Percentiles rank a stretch among this genome's conserved stretches.
phyloP scores from a whole-genome alignment of 352 stramenopile species.

The Globisporangium canariense region DNA sequence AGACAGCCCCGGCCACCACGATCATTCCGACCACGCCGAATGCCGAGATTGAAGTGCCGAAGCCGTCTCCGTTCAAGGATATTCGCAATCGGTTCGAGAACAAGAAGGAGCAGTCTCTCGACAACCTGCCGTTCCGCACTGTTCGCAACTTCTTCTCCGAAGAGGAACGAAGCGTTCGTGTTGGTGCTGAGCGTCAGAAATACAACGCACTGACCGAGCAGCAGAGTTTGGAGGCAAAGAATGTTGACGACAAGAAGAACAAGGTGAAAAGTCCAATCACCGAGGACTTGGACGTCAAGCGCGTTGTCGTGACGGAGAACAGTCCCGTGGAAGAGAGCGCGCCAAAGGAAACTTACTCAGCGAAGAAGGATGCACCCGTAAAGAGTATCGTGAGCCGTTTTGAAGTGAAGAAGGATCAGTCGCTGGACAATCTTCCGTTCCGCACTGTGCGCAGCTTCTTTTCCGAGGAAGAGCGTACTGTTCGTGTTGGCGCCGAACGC shows the following conservation, averaged over 20 bases:
- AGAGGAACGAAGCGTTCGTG: slow-evolving; percentile 42
- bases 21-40: slow-evolving; percentile 6
- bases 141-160: slow-evolving; percentile 52
- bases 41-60: slow-evolving; percentile 28
- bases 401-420: slow-evolving; percentile 45
- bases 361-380: slow-evolving; percentile 2
- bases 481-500: slow-evolving; percentile 44
- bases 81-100: slow-evolving; percentile 52
- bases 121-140: slow-evolving; percentile 48
- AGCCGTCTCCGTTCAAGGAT: slow-evolving; percentile 30
- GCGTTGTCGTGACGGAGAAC: not conserved
- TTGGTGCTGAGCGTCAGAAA: slow-evolving; percentile 49
- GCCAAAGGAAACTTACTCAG: not conserved
- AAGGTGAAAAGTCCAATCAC: slow-evolving; percentile 1
- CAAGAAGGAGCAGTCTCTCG: slow-evolving; percentile 45
- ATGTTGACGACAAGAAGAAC: slow-evolving; percentile 1
- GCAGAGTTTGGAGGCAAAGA: slow-evolving; percentile 29
- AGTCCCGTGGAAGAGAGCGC: not conserved
- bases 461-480: slow-evolving; percentile 36
- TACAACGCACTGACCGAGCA: slow-evolving; percentile 47
- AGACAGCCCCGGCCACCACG: slow-evolving; percentile 2
- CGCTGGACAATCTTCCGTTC: slow-evolving; percentile 45
- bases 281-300: not conserved
- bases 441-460: slow-evolving; percentile 56
- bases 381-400: slow-evolving; percentile 25